Percentiles rank a stretch among this genome's conserved stretches.
These are phyloP conservation scores for Trichoderma citrinoviride DNA, from an alignment of 2,329 filamentous ascomycete species.

Conservation along the genomic window DNA sequence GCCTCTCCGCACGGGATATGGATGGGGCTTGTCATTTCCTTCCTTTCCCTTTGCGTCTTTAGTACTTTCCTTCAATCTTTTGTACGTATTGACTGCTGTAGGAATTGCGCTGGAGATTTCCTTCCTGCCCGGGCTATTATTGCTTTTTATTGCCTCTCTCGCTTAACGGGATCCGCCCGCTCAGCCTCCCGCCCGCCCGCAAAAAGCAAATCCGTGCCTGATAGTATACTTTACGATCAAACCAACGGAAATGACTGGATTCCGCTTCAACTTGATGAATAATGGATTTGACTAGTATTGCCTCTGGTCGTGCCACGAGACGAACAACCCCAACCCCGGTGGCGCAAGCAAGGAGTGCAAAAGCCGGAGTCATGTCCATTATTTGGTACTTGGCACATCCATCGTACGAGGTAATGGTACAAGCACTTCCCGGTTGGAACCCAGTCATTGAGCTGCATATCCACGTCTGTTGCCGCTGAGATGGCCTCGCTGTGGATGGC, in stretches of 20 bases:
- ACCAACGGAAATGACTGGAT: neutral
- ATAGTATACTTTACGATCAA: neutral
- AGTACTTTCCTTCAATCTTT: neutral
- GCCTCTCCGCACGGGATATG: slow-evolving; percentile 4
- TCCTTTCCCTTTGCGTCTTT: neutral
- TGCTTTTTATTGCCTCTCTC: neutral
- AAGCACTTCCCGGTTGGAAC: neutral
- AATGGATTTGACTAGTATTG: no score
- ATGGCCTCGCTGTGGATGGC: slow-evolving; percentile 7
- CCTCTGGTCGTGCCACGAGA: neutral
- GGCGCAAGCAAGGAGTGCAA: neutral
- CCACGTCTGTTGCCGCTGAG: neutral
- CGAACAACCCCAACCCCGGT: neutral
- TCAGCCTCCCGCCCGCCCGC: slow-evolving; percentile 5
- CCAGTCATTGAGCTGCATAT: slow-evolving; percentile 1
- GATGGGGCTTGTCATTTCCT: neutral
- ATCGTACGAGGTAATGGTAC: no score
- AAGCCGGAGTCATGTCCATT: no score
- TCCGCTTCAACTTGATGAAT: neutral
- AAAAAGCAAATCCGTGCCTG: neutral
- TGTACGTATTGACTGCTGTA: no score
- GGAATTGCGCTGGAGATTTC: no score
- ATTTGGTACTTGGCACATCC: no score
- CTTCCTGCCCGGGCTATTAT: neutral
- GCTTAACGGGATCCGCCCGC: neutral